Base-by-base conservation (phyloP, 768 basidiomycete species). In the Suillus decipiens region DNA sequence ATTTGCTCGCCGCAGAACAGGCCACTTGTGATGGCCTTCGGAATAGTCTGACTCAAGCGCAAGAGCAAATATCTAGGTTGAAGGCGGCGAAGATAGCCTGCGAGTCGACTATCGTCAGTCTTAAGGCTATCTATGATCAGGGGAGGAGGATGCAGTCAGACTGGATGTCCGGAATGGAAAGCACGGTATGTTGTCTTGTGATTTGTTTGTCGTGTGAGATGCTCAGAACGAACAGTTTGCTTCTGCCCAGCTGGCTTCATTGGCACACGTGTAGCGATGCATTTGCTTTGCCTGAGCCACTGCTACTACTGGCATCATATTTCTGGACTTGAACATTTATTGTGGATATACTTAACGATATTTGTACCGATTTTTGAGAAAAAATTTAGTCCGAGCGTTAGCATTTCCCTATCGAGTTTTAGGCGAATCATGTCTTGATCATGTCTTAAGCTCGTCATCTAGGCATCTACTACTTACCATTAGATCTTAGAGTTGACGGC, bases 131-230 rank as follows among this genome's bases (percentile, higher is more conserved):
- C 11, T 77, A 78, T 59, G 69, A 70, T 24, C 66, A 67, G 39
- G 65, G 80, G 56, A 73, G 71, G 15, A 71, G 76, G n/a, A 61
- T 65, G 8, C 78, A 81, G 63, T 66, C 71, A 67, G 70, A 75
- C 28, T 72, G 70, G 36, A 67, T 81, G 61, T 70, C 68, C 24
- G 76, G 77, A 64, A 59, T 80, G 42, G 76, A 78, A 48, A 67
- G 71, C 45, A 75, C 77, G 77, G 80, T 81, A 64, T 57, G 77
- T 72, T 6, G 7, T 41, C 24, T 57, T 17, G 15, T 57, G 24
- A 56, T 41, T 19, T 19, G 24, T 31, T 19, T 28, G 9, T 56
- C 17, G 9, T 39, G 24, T 39, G 37, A 19, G 41, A 41, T 28
- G 24, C 56, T 57, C 15, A 57, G 22, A 41, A 41, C 37, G 39